Evolutionary conservation across 306 rosid species (phyloP).

Genomic region (Prunus fruticosa): DNA sequence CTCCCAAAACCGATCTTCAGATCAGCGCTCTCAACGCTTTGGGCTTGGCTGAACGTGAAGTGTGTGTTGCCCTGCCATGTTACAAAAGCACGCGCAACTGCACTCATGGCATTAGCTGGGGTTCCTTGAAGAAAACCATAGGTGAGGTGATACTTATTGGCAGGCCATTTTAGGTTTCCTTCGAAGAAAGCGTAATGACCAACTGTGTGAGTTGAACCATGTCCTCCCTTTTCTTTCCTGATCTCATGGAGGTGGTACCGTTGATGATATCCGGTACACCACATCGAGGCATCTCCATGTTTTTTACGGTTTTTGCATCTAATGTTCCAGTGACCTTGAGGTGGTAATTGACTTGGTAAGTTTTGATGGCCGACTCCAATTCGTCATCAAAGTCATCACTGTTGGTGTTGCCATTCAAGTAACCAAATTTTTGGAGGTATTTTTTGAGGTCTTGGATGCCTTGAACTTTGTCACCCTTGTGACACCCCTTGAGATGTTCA

Average conservation of each 20-base stretch:
- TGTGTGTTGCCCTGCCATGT: no score
- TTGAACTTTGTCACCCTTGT: constrained; percentile 34
- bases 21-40: background rate
- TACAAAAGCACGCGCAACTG: no score
- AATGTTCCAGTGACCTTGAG: constrained; percentile 24
- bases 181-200: constrained; percentile 15
- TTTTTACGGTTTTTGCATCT: constrained; percentile 27
- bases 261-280: constrained; percentile 35
- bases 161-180: no score
- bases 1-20: constrained; percentile 15
- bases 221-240: constrained; percentile 2
- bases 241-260: constrained; percentile 26
- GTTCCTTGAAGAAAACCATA: no score
- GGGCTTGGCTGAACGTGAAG: constrained; percentile 10
- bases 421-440: constrained; percentile 42
- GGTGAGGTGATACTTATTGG: no score
- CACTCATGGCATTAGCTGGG: no score
- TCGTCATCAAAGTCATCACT: constrained; percentile 25
- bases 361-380: constrained; percentile 36
- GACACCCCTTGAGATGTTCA: constrained; percentile 29
- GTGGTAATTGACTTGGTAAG: constrained; percentile 33
- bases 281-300: constrained; percentile 41
- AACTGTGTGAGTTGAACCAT: background rate
- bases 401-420: constrained; percentile 11
- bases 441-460: constrained; percentile 34